Evolutionary conservation across 2,329 filamentous ascomycete species (phyloP), one percentile per base, ranked within the genome.

Genomic region (Phialophora tarda): DNA sequence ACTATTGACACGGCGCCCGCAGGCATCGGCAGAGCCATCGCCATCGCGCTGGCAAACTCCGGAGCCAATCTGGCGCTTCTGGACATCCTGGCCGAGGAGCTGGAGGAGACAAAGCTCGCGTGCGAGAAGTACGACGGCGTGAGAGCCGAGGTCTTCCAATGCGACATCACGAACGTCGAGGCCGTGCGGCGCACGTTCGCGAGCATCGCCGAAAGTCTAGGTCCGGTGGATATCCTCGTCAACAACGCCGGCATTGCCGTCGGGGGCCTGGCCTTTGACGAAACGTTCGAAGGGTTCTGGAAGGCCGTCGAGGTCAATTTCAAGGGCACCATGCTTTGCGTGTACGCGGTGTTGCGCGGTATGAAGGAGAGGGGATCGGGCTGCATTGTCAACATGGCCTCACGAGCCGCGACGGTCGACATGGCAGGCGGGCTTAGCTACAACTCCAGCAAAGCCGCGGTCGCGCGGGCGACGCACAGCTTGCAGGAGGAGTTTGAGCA

Each of bases 241-340:
- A 75, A 74, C 69, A 74, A 74, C 48, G 73, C 74, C n/a, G 74
- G 74, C 17, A 72, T 68, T 3, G 71, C 71, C 23, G 62, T 48
- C 11, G 63, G 68, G 17, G 67, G 60, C n/a, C 71, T 72, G 10
- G 60, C 73, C 14, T 71, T 48, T 48, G 48, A 50, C 44, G 63
- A 65, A 32, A 63, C 34, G 8, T 65, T 68, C 47, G 63, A 66
- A 14, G 59, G 61, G 1, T 68, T 66, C 41, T 68, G 66, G 66
- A 58, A 50, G 32, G 51, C 53, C 14, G 57, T 68, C 41, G 66
- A 68, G 54, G 59, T 68, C 56, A 68, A 68, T 30, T 66, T 63
- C 55, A 68, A 68, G 41, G 60, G 66, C 32, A 59, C 61, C 32
- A 64, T 68, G 62, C 21, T 62, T 12, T 57, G 50, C n/a, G 65